phyloP scores from a whole-genome alignment of 495 filamentous ascomycete species.

The Evansstolkia leycettana region DNA sequence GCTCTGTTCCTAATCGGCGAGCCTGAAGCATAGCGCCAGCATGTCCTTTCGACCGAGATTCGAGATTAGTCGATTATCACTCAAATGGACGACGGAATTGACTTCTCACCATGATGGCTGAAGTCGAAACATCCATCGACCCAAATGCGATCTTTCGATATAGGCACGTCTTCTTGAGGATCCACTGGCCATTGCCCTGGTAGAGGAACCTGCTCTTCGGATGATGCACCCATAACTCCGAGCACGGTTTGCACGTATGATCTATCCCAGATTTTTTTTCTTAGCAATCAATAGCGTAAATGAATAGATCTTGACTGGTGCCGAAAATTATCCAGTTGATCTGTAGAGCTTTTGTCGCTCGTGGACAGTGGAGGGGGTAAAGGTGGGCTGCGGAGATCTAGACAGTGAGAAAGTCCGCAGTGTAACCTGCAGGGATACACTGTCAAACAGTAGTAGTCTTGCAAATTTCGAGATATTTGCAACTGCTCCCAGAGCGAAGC shows the following conservation, averaged over 20 bases:
- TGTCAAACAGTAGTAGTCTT: no score
- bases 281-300: no score
- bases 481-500: no score
- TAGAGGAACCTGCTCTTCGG: constrained; percentile 24
- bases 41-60: constrained; percentile 59
- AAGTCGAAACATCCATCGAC: constrained; percentile 99
- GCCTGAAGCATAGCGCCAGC: constrained; percentile 95
- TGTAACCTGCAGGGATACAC: no score
- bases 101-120: constrained; percentile 71
- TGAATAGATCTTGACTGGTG: no score
- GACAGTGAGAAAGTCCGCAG: no score
- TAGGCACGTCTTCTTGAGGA: constrained; percentile 47
- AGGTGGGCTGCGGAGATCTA: no score
- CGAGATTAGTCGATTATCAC: constrained; percentile 1
- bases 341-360: constrained; percentile 4
- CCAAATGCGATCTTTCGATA: constrained; percentile 73
- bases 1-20: constrained; percentile 69
- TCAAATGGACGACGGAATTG: neutral
- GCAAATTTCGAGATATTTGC: no score
- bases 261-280: no score
- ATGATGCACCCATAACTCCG: constrained; percentile 12
- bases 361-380: neutral
- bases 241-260: no score
- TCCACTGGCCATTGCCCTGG: constrained; percentile 54
- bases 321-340: no score